phyloP scores from a whole-genome alignment of 1,139 yeast species.

The Meyerozyma athensensis region DNA sequence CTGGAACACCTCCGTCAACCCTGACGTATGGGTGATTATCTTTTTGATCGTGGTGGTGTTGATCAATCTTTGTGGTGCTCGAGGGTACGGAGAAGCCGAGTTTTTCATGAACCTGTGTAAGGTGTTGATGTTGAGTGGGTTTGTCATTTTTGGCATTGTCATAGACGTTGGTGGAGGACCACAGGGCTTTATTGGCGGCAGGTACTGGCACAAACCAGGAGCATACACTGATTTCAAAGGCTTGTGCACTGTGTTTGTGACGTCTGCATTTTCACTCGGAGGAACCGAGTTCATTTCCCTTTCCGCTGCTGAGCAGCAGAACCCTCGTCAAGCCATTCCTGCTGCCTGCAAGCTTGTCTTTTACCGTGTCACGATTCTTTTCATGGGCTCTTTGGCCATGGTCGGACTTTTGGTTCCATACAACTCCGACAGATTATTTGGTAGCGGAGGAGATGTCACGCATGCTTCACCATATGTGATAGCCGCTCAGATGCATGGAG shows the following conservation, averaged over 20 bases:
- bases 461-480: constrained; percentile 23
- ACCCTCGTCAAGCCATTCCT: constrained; percentile 20
- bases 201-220: constrained; percentile 43
- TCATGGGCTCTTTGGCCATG: constrained; percentile 20
- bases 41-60: constrained; percentile 30
- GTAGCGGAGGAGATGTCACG: constrained; percentile 15
- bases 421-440: constrained; percentile 16
- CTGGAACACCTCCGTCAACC: constrained; percentile 28
- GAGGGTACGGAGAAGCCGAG: constrained; percentile 44
- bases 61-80: constrained; percentile 36
- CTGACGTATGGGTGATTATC: constrained; percentile 38
- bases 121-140: constrained; percentile 34
- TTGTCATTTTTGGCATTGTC: constrained; percentile 36
- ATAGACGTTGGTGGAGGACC: constrained; percentile 39
- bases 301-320: constrained; percentile 19
- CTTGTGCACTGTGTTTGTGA: constrained; percentile 34
- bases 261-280: constrained; percentile 36
- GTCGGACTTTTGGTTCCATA: constrained; percentile 23
- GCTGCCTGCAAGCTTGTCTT: constrained; percentile 21
- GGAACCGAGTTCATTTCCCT: constrained; percentile 26
- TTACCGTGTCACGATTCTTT: constrained; percentile 19
- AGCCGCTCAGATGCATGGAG: constrained; percentile 22
- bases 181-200: constrained; percentile 38
- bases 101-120: constrained; percentile 34
- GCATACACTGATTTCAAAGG: constrained; percentile 36